Base-by-base conservation (phyloP, 1,139 yeast species). In the Chernovozyma aurita region DNA sequence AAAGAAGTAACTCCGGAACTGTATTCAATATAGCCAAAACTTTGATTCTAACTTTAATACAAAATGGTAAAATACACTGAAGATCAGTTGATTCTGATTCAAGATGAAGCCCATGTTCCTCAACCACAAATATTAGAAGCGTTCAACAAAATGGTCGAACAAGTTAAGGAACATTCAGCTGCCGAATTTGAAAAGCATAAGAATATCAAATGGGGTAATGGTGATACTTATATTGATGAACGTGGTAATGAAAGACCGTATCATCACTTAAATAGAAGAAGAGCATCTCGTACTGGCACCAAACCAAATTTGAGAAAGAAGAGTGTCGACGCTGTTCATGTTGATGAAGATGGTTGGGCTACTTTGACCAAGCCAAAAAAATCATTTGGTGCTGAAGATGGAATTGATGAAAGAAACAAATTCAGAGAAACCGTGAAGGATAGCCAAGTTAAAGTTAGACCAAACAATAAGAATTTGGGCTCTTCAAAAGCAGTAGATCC, bases 281-380 rank as follows among this genome's bases (percentile, higher is more conserved):
- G 85, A 64, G 70, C 76, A 35, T 76, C 83, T 8, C 75, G 76
- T 46, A 30, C 37, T 9, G 69, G 63, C 28, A 65, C 63, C 42
- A 65, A 74, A 65, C 80, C 80, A 37, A 65, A 69, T 50, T 70
- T 78, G 52, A 71, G 78, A 53, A 80, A 76, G 57, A 76, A 76
- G 65, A 70, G 73, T 50, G 77, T 73, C 38, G 80, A 75, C 45
- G 72, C 72, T 44, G 63, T 68, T 32, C 63, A 67, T 37, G 73
- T 73, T 18, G 94, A 83, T 53, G 84, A 80, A 41, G 90, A 84
- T 44, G 94, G 94, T 30, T 84, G 92, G 92, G 84, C 84, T 39
- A 80, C 90, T 21, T 66, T 78, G 43, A 74, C 75, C 48, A 65
- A 70, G 46, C 61, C 70, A 42, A 72, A 66, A 52, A 67, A 70